A percentile compares a stretch with the other conserved stretches of the same genome.
These are phyloP conservation scores for Chrysochromulina parva DNA, from an alignment of 78 protist species.

Conservation along the genomic window DNA sequence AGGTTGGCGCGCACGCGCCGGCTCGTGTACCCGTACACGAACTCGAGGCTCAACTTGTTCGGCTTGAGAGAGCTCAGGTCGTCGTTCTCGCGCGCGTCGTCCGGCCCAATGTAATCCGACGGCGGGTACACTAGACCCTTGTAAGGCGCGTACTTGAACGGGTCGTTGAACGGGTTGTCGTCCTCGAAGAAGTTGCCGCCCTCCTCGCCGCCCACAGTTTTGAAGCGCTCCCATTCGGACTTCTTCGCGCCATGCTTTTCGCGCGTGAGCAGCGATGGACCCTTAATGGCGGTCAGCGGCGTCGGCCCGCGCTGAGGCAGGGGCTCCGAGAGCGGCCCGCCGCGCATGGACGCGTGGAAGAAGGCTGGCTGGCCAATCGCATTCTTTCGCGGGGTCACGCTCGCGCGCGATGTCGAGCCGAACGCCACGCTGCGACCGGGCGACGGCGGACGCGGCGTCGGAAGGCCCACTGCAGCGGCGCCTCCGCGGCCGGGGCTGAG, in stretches of 20 bases:
- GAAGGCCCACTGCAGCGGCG: too few relatives aligned
- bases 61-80: background rate
- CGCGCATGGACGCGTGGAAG: background rate
- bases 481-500: too few relatives aligned
- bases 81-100: background rate
- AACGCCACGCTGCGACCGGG: background rate
- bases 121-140: background rate
- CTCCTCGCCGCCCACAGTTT: background rate
- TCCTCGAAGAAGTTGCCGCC: background rate
- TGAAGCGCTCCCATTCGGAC: background rate
- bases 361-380: background rate
- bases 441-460: background rate
- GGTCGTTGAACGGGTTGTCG: background rate
- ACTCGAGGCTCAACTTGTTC: background rate
- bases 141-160: background rate
- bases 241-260: background rate
- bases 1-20: background rate
- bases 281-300: background rate
- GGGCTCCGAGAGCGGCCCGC: slow-evolving; percentile 1
- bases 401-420: background rate
- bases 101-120: background rate
- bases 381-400: background rate
- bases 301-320: background rate
- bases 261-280: background rate
- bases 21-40: slow-evolving; percentile 38